These are phyloP conservation scores for Dalechampia spathulata DNA, from an alignment of 441 rosid genomes.

Conservation along the genomic window DNA sequence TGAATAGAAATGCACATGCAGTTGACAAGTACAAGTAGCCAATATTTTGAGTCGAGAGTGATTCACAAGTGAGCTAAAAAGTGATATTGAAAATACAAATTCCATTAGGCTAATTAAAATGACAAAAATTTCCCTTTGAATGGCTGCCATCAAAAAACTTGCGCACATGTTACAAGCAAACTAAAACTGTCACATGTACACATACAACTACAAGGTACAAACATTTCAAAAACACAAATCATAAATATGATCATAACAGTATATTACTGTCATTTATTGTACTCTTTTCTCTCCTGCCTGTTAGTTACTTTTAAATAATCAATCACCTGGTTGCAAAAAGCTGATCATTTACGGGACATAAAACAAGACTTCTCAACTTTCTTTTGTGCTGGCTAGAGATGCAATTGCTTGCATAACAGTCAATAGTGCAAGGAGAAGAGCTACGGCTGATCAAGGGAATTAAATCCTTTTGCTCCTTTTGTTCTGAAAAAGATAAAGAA, in stretches of 20 bases:
- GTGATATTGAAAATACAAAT: too few species aligned
- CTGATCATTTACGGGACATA: conserved; percentile 70
- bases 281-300: background rate
- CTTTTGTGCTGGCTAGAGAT: conserved; percentile 90
- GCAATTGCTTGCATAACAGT: conserved; percentile 54
- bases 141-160: too few species aligned
- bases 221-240: background rate
- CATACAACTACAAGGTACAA: background rate
- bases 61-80: too few species aligned
- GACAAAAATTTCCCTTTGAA: too few species aligned
- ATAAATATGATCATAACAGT: background rate
- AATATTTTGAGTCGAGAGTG: too few species aligned
- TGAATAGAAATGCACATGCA: too few species aligned
- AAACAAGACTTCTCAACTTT: conserved; percentile 74
- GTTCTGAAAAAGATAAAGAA: conserved; percentile 40
- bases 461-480: conserved; percentile 64
- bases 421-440: conserved; percentile 44
- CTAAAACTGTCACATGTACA: too few species aligned
- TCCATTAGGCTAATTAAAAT: too few species aligned
- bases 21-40: too few species aligned
- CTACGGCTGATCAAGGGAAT: conserved; percentile 50
- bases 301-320: background rate
- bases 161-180: too few species aligned
- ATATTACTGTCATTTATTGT: background rate
- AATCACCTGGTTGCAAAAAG: conserved; percentile 83